Conservation (phyloP, 176 grass and related monocot genomes). For the Phoenix dactylifera region DNA sequence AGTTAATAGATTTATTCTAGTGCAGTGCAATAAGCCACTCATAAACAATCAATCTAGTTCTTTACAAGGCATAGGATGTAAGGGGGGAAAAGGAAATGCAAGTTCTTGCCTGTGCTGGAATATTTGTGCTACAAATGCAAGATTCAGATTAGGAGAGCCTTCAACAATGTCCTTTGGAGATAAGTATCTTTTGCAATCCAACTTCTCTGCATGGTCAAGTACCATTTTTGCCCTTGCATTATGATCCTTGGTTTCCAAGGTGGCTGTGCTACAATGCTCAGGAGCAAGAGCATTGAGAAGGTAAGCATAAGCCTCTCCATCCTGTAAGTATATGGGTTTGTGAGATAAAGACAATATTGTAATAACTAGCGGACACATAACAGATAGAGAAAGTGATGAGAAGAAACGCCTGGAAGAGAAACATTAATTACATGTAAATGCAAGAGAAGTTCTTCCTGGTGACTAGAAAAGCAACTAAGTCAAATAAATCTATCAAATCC, state of each 20-base stretch:
- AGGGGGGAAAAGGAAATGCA: neutral
- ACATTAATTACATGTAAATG: neutral
- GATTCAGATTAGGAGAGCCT: conserved; percentile 98
- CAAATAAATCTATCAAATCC: too few species aligned
- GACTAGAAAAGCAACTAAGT: too few species aligned
- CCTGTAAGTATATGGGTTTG: conserved; percentile 31
- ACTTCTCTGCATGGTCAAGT: conserved; percentile 90
- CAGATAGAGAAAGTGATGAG: neutral
- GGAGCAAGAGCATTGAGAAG: conserved; percentile 97
- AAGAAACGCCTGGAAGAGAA: conserved; percentile 9
- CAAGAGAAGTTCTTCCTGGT: too few species aligned
- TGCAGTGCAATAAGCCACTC: too few species aligned
- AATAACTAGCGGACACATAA: neutral
- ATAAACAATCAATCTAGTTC: too few species aligned
- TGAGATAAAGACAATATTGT: neutral
- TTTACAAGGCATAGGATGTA: neutral
- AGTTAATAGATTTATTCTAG: too few species aligned
- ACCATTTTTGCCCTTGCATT: conserved; percentile 86
- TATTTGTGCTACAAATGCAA: conserved; percentile 98
- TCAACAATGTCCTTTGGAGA: conserved; percentile 93
- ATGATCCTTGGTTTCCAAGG: conserved; percentile 62
- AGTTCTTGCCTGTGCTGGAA: conserved; percentile 78
- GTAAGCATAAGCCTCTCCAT: conserved; percentile 97
- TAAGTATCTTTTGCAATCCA: conserved; percentile 94
- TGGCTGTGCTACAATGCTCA: conserved; percentile 57